Evolutionary conservation across 2,329 filamentous ascomycete species (phyloP), one percentile per base, ranked within the genome.

Genomic region (Neofusicoccum sp.): DNA sequence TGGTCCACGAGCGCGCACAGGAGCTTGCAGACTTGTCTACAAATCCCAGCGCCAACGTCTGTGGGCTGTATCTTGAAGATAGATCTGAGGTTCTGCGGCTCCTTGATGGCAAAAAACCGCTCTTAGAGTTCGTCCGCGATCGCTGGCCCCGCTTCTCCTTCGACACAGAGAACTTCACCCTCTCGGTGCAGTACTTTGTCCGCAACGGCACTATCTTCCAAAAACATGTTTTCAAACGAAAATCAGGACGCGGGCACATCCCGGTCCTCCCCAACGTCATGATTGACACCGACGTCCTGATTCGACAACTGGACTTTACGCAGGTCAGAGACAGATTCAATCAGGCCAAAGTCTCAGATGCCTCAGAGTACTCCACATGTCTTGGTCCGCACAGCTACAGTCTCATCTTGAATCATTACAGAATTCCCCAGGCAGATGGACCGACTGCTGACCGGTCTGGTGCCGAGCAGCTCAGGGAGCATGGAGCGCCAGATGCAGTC

Each of bases 211-310:
- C 43, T 0, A 37, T 62, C n/a, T 44, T 47, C 29, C 60, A 62
- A 49, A 41, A 47, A 12, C 49, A 62, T 22, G 14, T 28, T 11
- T 37, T 62, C 3, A 37, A 56, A n/a, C 39, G 14, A 7, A 56
- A 56, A 34, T 14, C 52, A 3, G 52, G 28, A 1, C 37, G 28
- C 28, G 11, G 33, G 14, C 37, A 56, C 12, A 29, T 34, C 1
- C 12, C 12, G 7, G 52, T 56, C 12, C n/a, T 56, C 3, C 52
- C 52, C 5, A 41, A 44, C 37, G 28, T 56, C 12, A 56, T 56
- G 52, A 34, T 56, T 14, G 52, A 56, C 28, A 44, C 52, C 14
- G 52, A 56, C 22, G 52, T 56, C 7, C 52, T 56, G 16, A 56
- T 56, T 39, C 37, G 52, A 9, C 52, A 44, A 6, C 29, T 56